Evolutionary conservation across 129 eudicot genomes (phyloP).

Genomic region (Pseudognaphalium luteoalbum): DNA sequence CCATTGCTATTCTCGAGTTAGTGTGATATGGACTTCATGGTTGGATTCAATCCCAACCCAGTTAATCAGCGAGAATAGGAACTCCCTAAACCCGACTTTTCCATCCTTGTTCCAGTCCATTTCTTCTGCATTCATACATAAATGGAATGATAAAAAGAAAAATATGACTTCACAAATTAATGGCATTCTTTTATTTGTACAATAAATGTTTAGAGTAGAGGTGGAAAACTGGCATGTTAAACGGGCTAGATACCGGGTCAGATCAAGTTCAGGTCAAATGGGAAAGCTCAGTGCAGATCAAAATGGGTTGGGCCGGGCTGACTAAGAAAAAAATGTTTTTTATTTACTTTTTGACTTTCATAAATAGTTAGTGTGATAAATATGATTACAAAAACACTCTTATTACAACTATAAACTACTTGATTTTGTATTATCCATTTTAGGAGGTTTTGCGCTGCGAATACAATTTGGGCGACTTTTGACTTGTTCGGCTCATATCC

Average conservation of each 20-base stretch:
- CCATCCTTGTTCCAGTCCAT: conserved; percentile 75
- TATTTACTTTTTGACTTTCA: not conserved
- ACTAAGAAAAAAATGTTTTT: not conserved
- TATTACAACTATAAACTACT: not conserved
- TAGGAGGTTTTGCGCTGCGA: not conserved
- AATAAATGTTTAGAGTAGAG: not conserved
- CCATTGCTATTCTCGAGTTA: not conserved
- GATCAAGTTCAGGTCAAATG: not conserved
- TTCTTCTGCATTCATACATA: conserved; percentile 52
- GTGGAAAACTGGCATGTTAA: not conserved
- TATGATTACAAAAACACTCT: not conserved
- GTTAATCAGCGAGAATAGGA: conserved; percentile 48
- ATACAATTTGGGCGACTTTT: not conserved
- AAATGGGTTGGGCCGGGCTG: not conserved
- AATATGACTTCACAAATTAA: not conserved
- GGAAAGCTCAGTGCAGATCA: not conserved
- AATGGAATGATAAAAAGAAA: not conserved
- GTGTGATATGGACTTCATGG: conserved; percentile 41
- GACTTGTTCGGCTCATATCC: not conserved
- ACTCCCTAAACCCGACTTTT: conserved; percentile 64
- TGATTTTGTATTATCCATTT: too few relatives aligned
- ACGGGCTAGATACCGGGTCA: not conserved
- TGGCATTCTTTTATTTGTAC: not conserved
- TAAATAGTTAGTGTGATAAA: not conserved
- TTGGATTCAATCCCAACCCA: conserved; percentile 66